Percentiles rank a stretch among this genome's conserved stretches.
phyloP scores from a whole-genome alignment of 352 stramenopile species.

The Phytophthora hibernalis region DNA sequence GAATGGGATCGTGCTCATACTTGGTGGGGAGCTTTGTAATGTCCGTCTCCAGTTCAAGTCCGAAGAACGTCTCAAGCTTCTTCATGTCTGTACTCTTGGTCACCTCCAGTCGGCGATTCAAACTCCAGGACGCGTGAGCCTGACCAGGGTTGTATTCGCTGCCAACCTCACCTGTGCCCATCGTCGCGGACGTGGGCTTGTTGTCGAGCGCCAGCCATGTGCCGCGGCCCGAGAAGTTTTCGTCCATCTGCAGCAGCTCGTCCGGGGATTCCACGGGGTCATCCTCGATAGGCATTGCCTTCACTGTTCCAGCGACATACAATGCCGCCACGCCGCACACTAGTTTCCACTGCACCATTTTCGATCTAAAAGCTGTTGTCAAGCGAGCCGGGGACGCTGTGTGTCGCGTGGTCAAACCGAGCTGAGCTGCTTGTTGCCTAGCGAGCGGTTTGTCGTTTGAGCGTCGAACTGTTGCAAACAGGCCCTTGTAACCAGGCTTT shows the following conservation, averaged over 20 bases:
- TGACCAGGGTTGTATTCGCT: slow-evolving; percentile 18
- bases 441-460: slow-evolving; percentile 46
- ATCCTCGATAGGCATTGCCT: slow-evolving; percentile 27
- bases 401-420: slow-evolving; percentile 30
- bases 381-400: slow-evolving; percentile 21
- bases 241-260: slow-evolving; percentile 41
- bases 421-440: slow-evolving; percentile 37
- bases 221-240: slow-evolving; percentile 40
- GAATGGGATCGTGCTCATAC: slow-evolving; percentile 48
- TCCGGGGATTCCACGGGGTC: slow-evolving; percentile 34
- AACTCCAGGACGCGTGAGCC: slow-evolving; percentile 3
- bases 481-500: slow-evolving; percentile 22
- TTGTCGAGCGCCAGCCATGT: slow-evolving; percentile 10
- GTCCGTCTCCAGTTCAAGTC: slow-evolving; percentile 51
- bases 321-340: slow-evolving; percentile 34
- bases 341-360: slow-evolving; percentile 45
- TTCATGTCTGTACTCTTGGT: slow-evolving; percentile 52
- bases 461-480: slow-evolving; percentile 24
- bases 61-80: slow-evolving; percentile 61
- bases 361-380: slow-evolving; percentile 24
- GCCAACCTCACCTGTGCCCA: slow-evolving; percentile 12
- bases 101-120: slow-evolving; percentile 45
- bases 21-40: slow-evolving; percentile 61
- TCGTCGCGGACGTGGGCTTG: slow-evolving; percentile 33
- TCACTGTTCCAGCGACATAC: slow-evolving; percentile 19